These are phyloP conservation scores for Fagopyrum tataricum DNA, from an alignment of 148 eudicot species.

Conservation along the genomic window DNA sequence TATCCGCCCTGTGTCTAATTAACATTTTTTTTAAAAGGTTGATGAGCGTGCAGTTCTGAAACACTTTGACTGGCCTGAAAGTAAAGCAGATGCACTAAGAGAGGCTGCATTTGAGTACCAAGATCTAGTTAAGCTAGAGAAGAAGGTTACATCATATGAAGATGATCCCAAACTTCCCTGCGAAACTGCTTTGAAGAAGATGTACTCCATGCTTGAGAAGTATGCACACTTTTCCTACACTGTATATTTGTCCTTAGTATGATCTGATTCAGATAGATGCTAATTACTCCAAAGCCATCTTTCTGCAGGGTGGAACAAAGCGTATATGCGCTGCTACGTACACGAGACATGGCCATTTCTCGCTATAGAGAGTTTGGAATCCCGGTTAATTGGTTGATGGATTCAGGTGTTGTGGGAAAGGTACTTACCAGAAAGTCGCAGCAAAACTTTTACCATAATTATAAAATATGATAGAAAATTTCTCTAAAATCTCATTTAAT, in stretches of 20 bases:
- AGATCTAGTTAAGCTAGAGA: constrained; percentile 75
- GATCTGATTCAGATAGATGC: not conserved
- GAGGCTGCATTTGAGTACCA: constrained; percentile 97
- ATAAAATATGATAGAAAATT: too few species aligned
- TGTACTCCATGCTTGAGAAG: constrained; percentile 97
- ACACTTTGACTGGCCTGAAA: constrained; percentile 99
- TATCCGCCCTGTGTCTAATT: too few species aligned
- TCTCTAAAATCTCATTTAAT: too few species aligned
- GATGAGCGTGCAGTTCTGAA: constrained; percentile 96
- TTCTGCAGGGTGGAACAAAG: constrained; percentile 77
- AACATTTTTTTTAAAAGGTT: constrained; percentile 44
- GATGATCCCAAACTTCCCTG: constrained; percentile 82
- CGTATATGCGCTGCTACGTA: constrained; percentile 86
- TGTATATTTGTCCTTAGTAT: not conserved
- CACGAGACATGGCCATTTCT: constrained; percentile 92
- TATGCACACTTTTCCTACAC: constrained; percentile 23
- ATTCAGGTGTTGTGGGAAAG: constrained; percentile 93
- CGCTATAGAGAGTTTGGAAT: constrained; percentile 88
- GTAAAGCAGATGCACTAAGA: constrained; percentile 95
- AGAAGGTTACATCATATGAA: constrained; percentile 54
- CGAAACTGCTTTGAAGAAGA: constrained; percentile 82
- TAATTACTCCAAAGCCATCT: not conserved
- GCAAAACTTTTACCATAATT: too few species aligned
- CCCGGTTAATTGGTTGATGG: constrained; percentile 84
- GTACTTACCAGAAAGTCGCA: constrained; percentile 30